phyloP scores from a whole-genome alignment of 306 rosid genomes.

The Vicia faba region DNA sequence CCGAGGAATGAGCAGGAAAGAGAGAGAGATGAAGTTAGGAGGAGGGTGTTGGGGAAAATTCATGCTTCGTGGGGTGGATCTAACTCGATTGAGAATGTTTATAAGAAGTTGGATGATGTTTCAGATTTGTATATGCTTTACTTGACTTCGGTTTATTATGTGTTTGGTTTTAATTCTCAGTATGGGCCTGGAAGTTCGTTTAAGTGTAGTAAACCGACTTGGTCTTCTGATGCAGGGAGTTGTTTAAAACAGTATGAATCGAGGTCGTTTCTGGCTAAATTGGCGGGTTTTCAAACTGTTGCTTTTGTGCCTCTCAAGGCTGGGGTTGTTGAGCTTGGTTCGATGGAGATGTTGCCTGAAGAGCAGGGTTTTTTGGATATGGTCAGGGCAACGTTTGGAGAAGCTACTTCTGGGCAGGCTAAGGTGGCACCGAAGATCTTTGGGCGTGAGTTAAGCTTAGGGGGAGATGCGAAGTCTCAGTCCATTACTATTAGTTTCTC shows the following conservation, averaged over 20 bases:
- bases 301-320: constrained; percentile 69
- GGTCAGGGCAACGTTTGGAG: constrained; percentile 57
- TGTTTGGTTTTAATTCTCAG: constrained; percentile 59
- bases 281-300: constrained; percentile 74
- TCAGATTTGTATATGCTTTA: constrained; percentile 78
- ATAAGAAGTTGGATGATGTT: constrained; percentile 48
- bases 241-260: constrained; percentile 64
- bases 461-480: constrained; percentile 68
- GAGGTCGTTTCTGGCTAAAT: constrained; percentile 57
- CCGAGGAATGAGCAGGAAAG: constrained; percentile 40
- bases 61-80: constrained; percentile 56
- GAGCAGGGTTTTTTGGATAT: constrained; percentile 60
- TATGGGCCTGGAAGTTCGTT: constrained; percentile 63
- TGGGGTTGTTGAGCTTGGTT: constrained; percentile 86
- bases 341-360: constrained; percentile 53
- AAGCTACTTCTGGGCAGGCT: constrained; percentile 53
- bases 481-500: constrained; percentile 73
- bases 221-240: constrained; percentile 58
- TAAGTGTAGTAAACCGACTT: constrained; percentile 60
- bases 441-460: constrained; percentile 75
- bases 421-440: constrained; percentile 77
- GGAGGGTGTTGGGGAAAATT: constrained; percentile 72
- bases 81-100: constrained; percentile 50
- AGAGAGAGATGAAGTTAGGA: constrained; percentile 52
- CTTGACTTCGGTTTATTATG: constrained; percentile 61